A percentile compares a stretch with the other conserved stretches of the same genome.
These are phyloP conservation scores for Suhomyces bribrorum DNA, from an alignment of 1,139 yeast genomes.

Conservation along the genomic window DNA sequence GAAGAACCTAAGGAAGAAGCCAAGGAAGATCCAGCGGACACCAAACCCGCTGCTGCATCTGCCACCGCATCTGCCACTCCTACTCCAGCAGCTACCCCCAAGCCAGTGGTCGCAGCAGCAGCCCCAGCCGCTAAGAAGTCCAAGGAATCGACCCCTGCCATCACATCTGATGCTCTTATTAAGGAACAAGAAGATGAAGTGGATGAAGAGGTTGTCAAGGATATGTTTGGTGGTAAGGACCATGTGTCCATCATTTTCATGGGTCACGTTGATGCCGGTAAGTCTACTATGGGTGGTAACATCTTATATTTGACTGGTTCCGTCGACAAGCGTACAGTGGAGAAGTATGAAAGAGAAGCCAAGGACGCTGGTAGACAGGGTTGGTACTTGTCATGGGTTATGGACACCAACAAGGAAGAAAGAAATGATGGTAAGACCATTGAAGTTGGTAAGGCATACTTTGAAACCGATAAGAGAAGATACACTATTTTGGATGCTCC, in stretches of 20 bases:
- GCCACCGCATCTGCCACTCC: constrained; percentile 17
- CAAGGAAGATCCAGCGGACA: constrained; percentile 25
- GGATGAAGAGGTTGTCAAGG: constrained; percentile 86
- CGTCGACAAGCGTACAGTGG: constrained; percentile 98
- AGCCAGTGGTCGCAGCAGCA: too few relatives aligned
- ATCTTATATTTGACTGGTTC: constrained; percentile 90
- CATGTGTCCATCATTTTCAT: constrained; percentile 94
- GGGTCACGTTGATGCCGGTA: constrained; percentile 99
- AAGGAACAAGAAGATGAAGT: constrained; percentile 83
- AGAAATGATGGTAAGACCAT: constrained; percentile 98
- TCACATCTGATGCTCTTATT: constrained; percentile 51
- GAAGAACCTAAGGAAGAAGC: constrained; percentile 18
- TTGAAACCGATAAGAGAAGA: constrained; percentile 96
- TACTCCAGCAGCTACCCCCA: constrained; percentile 12
- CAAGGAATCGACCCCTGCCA: constrained; percentile 25
- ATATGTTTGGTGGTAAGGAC: constrained; percentile 95
- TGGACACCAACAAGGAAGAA: constrained; percentile 99
- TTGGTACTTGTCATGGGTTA: constrained; percentile 98
- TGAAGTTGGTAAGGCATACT: constrained; percentile 96
- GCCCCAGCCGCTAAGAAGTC: constrained; percentile 17
- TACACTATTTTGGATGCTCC: constrained; percentile 98
- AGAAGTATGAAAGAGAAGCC: constrained; percentile 96
- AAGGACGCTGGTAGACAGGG: constrained; percentile 99
- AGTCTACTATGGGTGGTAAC: constrained; percentile 99
- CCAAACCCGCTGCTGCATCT: constrained; percentile 19